phyloP scores from a whole-genome alignment of 495 filamentous ascomycete genomes.

The Articulospora tetracladia region DNA sequence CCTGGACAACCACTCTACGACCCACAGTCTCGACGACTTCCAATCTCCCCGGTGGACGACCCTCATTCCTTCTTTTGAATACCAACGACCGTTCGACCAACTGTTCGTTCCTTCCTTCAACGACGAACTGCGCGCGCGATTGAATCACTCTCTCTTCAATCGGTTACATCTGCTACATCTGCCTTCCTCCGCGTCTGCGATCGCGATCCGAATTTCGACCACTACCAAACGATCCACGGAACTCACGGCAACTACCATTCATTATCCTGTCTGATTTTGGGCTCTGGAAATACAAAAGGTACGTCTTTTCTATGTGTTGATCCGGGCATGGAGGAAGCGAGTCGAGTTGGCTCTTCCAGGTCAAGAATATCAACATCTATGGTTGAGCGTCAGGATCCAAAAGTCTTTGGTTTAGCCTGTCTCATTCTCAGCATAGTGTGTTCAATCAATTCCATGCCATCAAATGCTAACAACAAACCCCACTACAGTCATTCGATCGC shows the following conservation, averaged over 20 bases:
- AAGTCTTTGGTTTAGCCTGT: too few species aligned
- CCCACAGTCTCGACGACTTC: conserved; percentile 13
- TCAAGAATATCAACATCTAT: too few species aligned
- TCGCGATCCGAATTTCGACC: neutral
- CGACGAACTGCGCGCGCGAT: neutral
- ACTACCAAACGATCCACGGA: neutral
- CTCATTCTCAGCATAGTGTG: too few species aligned
- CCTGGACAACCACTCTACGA: neutral
- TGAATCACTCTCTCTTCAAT: conserved; percentile 12
- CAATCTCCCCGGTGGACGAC: conserved; percentile 5
- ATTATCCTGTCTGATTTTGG: conserved; percentile 3
- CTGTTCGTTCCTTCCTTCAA: neutral
- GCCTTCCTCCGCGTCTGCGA: neutral
- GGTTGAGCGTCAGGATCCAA: too few species aligned
- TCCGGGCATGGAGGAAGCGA: neutral
- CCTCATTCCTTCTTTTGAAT: neutral
- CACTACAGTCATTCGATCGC: neutral
- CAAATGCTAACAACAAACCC: neutral
- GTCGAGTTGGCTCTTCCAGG: too few species aligned
- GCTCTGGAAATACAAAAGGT: neutral
- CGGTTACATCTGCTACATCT: neutral
- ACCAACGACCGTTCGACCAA: neutral
- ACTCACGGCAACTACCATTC: conserved; percentile 5
- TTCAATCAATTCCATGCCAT: neutral
- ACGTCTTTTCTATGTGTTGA: neutral